These are phyloP conservation scores for Fusarium illudens DNA, from an alignment of 2,329 filamentous ascomycete genomes.

Conservation along the genomic window DNA sequence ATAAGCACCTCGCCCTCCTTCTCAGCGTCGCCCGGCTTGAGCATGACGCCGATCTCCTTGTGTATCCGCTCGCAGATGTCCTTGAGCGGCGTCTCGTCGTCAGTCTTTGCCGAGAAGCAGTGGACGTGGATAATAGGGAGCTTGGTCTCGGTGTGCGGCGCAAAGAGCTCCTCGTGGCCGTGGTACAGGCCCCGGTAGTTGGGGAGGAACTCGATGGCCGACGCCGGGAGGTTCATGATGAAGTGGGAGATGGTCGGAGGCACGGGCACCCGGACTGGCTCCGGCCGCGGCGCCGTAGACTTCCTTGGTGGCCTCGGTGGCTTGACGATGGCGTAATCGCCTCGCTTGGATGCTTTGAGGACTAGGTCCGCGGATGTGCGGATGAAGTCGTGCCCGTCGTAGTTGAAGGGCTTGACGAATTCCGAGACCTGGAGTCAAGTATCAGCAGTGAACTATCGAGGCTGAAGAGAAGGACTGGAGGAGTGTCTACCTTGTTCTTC, in stretches of 20 bases:
- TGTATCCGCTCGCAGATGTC: constrained; percentile 56
- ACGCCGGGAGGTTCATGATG: constrained; percentile 96
- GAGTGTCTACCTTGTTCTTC: constrained; percentile 76
- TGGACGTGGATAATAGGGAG: constrained; percentile 92
- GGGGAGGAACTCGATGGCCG: constrained; percentile 82
- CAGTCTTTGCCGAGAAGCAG: constrained; percentile 87
- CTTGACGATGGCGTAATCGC: constrained; percentile 63
- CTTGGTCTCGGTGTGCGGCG: constrained; percentile 63
- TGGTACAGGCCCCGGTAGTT: constrained; percentile 76
- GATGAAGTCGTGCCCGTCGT: constrained; percentile 86
- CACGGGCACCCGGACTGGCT: constrained; percentile 58
- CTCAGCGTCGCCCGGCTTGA: constrained; percentile 56
- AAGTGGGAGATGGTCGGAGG: constrained; percentile 89
- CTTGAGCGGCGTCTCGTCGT: constrained; percentile 71
- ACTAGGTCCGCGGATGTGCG: constrained; percentile 70
- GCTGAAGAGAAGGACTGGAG: neutral
- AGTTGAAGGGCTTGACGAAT: constrained; percentile 82
- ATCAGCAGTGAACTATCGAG: constrained; percentile 13
- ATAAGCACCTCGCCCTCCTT: constrained; percentile 62
- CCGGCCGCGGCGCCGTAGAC: constrained; percentile 49
- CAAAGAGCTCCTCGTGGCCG: constrained; percentile 72
- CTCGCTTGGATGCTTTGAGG: constrained; percentile 58
- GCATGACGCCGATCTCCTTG: constrained; percentile 51
- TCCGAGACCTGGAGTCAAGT: constrained; percentile 58
- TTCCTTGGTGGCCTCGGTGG: constrained; percentile 51